Evolutionary conservation across 2,329 filamentous ascomycete genomes (phyloP), one percentile per base, ranked within the genome.

Genomic region (Cladosporium sp.): DNA sequence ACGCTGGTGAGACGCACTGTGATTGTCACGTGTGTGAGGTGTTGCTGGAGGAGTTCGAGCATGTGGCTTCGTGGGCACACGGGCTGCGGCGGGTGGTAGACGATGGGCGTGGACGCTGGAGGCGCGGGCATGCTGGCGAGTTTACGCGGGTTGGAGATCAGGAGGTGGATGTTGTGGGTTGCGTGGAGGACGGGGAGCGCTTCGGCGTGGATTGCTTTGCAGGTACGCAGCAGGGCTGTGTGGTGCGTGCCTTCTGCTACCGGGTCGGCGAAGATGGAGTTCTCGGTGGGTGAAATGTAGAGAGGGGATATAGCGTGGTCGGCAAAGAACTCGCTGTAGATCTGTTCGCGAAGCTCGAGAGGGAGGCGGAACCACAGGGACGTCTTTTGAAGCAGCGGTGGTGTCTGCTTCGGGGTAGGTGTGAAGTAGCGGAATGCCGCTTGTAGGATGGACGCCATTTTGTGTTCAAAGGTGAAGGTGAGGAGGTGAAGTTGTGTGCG

Each of bases 151-250:
- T 21, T 14, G 7, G 52, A 55, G 7, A 55, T 7, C 18, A 55
- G 52, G 4, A 55, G 52, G n/a, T 55, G 18, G 10, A 24, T 32
- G 3, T 14, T 32, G 5, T 34, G 52, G 2, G 28, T 34, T 55
- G 52, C 26, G 28, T 55, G 52, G 8, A 55, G 2, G 28, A 55
- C 34, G 6, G 52, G 52, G 8, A 61, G 59, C 2, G 59, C 59
- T 26, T 61, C 59, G 30, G 59, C 59, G 21, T 61, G 24, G 15
- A 61, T 61, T 8, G 59, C 59, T 61, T 61, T 61, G 38, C 59
- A 61, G 5, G 59, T 44, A 15, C 38, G 47, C 18, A 61, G 59
- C 18, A 61, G 5, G 15, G 52, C 52, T 34, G 52, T 55, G 52
- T 55, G 52, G 4, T 55, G 14, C 12, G 52, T 34, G 18, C 18